Percentiles rank a stretch among this genome's conserved stretches.
These are phyloP conservation scores for Hanseniaspora occidentalis DNA, from an alignment of 805 yeast species.

Conservation along the genomic window DNA sequence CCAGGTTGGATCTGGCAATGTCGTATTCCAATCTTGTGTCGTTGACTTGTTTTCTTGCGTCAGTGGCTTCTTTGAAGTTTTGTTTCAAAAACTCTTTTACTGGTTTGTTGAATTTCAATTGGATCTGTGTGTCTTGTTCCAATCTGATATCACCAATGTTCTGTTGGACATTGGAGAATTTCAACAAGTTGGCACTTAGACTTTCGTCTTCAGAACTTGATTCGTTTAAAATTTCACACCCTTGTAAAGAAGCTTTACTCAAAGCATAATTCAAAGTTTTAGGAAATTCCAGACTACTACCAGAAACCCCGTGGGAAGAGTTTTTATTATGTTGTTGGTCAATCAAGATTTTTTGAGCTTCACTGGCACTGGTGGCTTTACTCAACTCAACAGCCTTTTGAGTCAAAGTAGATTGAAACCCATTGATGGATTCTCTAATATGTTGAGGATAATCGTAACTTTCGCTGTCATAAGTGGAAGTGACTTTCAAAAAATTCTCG, in stretches of 20 bases:
- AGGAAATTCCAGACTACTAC: slow-evolving; percentile 31
- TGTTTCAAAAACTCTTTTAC: slow-evolving; percentile 49
- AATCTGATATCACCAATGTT: slow-evolving; percentile 73
- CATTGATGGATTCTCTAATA: slow-evolving; percentile 59
- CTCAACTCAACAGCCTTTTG: slow-evolving; percentile 55
- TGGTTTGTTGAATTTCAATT: slow-evolving; percentile 54
- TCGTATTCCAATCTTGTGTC: slow-evolving; percentile 70
- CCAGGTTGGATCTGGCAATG: slow-evolving; percentile 50
- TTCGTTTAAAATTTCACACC: slow-evolving; percentile 23
- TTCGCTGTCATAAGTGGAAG: slow-evolving; percentile 53
- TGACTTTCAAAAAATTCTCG: slow-evolving; percentile 40
- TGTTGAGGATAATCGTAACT: slow-evolving; percentile 76
- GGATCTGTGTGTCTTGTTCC: slow-evolving; percentile 67
- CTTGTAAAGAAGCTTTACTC: slow-evolving; percentile 54
- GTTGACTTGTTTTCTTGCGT: slow-evolving; percentile 62
- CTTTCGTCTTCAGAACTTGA: slow-evolving; percentile 34
- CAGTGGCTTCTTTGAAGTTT: slow-evolving; percentile 48
- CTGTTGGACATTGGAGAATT: slow-evolving; percentile 56
- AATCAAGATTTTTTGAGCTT: slow-evolving; percentile 63
- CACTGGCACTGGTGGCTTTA: slow-evolving; percentile 64
- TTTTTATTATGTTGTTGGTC: slow-evolving; percentile 13
- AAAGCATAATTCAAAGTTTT: slow-evolving; percentile 76
- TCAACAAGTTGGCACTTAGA: slow-evolving; percentile 48
- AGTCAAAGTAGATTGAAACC: slow-evolving; percentile 53
- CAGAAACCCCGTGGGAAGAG: background rate